Evolutionary conservation across 805 yeast species (phyloP).

Genomic region (Metschnikowia proteae): DNA sequence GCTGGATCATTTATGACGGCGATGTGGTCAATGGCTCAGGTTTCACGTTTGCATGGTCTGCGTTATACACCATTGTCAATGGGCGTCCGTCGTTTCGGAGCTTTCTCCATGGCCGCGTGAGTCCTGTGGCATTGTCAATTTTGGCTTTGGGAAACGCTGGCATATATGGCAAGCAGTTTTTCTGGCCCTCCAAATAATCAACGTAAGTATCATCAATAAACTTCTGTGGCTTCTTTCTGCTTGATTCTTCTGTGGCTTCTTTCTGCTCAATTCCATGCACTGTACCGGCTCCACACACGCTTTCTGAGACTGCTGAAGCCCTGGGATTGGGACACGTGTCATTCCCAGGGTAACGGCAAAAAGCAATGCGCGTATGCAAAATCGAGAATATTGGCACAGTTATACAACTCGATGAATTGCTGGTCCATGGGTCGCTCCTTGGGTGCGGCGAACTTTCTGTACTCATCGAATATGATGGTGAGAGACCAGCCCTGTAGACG

Average conservation of each 20-base stretch:
- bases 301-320: background rate
- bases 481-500: slow-evolving; percentile 88
- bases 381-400: slow-evolving; percentile 56
- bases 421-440: slow-evolving; percentile 94
- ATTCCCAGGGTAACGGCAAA: slow-evolving; percentile 68
- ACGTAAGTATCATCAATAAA: background rate
- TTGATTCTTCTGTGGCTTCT: no score
- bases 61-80: slow-evolving; percentile 68
- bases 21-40: slow-evolving; percentile 80
- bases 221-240: no score
- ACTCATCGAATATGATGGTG: slow-evolving; percentile 93
- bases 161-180: slow-evolving; percentile 67
- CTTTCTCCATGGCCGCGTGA: slow-evolving; percentile 52
- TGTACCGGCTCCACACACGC: no score
- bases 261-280: no score
- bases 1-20: slow-evolving; percentile 72
- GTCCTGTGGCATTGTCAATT: slow-evolving; percentile 57
- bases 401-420: slow-evolving; percentile 88
- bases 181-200: slow-evolving; percentile 34
- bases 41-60: slow-evolving; percentile 75
- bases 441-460: slow-evolving; percentile 90
- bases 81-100: slow-evolving; percentile 55
- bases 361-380: slow-evolving; percentile 51
- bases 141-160: slow-evolving; percentile 61
- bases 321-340: background rate